Evolutionary conservation across 1,139 yeast genomes (phyloP).

Genomic region (Chernovozyma aurita): DNA sequence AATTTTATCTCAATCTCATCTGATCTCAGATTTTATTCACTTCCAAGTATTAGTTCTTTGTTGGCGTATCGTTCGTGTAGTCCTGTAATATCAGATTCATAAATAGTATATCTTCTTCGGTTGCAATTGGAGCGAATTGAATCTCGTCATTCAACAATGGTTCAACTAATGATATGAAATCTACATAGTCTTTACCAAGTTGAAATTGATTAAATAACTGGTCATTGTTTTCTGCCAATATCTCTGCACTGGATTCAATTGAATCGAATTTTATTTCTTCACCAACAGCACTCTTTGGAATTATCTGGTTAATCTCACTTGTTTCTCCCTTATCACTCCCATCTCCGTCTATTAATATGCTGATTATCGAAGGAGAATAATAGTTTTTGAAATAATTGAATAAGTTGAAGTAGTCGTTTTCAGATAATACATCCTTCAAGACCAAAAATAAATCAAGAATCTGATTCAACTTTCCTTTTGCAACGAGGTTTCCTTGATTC

Average conservation of each 20-base stretch:
- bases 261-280: too few species aligned
- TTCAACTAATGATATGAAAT: slow-evolving; percentile 2
- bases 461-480: slow-evolving; percentile 21
- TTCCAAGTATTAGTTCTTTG: too few species aligned
- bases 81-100: slow-evolving; percentile 14
- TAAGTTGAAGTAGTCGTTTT: too few species aligned
- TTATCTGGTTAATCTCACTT: too few species aligned
- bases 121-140: slow-evolving; percentile 6
- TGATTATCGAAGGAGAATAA: too few species aligned
- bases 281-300: too few species aligned
- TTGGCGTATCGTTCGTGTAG: too few species aligned
- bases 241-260: background rate
- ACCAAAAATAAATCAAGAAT: slow-evolving; percentile 14
- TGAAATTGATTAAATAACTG: background rate
- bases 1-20: too few species aligned
- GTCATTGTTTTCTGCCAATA: background rate
- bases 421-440: slow-evolving; percentile 7
- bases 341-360: too few species aligned
- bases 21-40: too few species aligned
- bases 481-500: slow-evolving; percentile 20
- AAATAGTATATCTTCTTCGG: slow-evolving; percentile 16
- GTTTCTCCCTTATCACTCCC: too few species aligned
- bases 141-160: slow-evolving; percentile 1
- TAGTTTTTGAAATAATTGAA: too few species aligned
- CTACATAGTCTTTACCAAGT: slow-evolving; percentile 7